Evolutionary conservation across 257 asterid species (phyloP), one percentile per base, ranked within the genome.

Genomic region (Fraxinus excelsior): DNA sequence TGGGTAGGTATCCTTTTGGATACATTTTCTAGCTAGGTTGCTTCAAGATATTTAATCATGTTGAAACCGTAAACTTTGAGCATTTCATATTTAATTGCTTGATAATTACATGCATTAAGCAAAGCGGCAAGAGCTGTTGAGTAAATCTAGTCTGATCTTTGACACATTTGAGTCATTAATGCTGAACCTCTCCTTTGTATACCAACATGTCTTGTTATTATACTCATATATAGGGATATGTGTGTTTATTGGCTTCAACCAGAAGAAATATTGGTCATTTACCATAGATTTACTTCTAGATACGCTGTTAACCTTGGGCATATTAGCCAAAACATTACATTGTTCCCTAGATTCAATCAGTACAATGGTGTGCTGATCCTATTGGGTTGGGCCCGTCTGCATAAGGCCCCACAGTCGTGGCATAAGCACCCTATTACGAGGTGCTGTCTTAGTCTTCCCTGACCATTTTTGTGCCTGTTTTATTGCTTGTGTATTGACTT

Each of bases 1-100:
- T 76, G 98, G 98, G 98, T 94, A 81, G 83, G 93, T 85, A 67
- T 81, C 74, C 37, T 46, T 23, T 0, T 8, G n/a, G 29, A 37
- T 78, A 19, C 21, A 67, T 44, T 79, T 78, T 26, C 40, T 74
- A 23, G 5, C 34, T 72, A 19, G 42, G 67, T 38, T 68, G 67
- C 56, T 66, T 80, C 19, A 28, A 29, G 14, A 31, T 35, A 28
- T 40, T 21, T 70, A 13, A 31, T 32, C 18, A 78, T 65, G 37
- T 28, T 40, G 71, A 72, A 49, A 64, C 71, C 25, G 29, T 56
- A 56, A 56, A 9, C 66, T 21, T 56, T 23, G 44, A 72, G 16
- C 4, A 12, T 40, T 74, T 3, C n/a, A 53, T 53, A 37, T 46
- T 37, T 76, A n/a, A 6, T 7, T 74, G 72, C 69, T 21, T 31